Evolutionary conservation across 2,329 filamentous ascomycete genomes (phyloP).

Genomic region (Monosporascus sp.): DNA sequence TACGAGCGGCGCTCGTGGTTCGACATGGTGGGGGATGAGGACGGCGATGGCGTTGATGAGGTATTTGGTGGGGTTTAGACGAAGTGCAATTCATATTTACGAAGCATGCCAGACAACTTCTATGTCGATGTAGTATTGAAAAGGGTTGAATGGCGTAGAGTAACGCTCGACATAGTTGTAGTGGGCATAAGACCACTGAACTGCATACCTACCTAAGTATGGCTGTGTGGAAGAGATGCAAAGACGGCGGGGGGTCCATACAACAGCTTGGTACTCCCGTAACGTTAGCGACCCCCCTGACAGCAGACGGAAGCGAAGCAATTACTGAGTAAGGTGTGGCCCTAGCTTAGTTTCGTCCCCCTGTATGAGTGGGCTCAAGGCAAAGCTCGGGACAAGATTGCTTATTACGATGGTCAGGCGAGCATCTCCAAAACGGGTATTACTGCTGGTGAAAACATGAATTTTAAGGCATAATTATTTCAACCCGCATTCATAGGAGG

Average conservation of each 20-base stretch:
- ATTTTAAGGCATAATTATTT: no score
- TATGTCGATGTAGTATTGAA: neutral
- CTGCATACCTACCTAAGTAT: neutral
- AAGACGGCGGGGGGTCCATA: no score
- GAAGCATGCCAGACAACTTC: neutral
- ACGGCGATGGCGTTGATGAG: conserved; percentile 1
- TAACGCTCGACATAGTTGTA: neutral
- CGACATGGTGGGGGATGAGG: neutral
- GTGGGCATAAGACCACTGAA: no score
- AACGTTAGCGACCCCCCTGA: no score
- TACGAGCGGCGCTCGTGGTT: conserved; percentile 45
- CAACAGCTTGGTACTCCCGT: no score
- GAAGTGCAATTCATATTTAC: conserved; percentile 16
- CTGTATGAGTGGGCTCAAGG: no score
- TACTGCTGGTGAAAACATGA: no score
- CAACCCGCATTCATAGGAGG: no score
- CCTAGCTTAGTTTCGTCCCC: neutral
- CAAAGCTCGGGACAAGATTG: no score
- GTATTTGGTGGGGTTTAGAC: neutral
- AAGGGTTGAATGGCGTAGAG: neutral
- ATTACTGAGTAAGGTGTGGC: neutral
- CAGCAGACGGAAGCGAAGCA: neutral
- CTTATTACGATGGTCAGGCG: no score
- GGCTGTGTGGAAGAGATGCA: no score
- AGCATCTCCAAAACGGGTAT: no score